Conservation (phyloP, 495 filamentous ascomycete genomes). For the Rostrohypoxylon terebratum region DNA sequence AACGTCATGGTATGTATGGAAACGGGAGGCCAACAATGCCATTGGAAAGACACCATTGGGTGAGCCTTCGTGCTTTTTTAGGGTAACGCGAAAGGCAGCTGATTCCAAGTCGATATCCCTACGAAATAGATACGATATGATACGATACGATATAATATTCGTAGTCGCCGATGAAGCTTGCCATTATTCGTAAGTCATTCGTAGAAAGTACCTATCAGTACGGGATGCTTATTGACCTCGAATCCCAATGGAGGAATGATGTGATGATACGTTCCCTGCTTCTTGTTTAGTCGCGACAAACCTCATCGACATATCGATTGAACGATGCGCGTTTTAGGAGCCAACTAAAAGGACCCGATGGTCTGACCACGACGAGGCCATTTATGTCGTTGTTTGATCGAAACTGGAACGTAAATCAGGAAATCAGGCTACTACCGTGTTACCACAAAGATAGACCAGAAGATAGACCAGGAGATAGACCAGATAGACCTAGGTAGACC, state of each 20-base stretch:
- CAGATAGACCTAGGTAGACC: slow-evolving; percentile 5
- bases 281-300: slow-evolving; percentile 25
- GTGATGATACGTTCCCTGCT: slow-evolving; percentile 5
- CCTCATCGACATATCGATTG: slow-evolving; percentile 18
- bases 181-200: neutral
- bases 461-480: too few relatives aligned
- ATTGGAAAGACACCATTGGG: slow-evolving; percentile 14
- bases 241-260: slow-evolving; percentile 22
- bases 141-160: slow-evolving; percentile 3
- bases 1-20: slow-evolving; percentile 28
- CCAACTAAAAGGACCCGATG: slow-evolving; percentile 8
- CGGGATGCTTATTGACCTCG: neutral
- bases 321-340: slow-evolving; percentile 2
- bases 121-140: slow-evolving; percentile 11
- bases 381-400: slow-evolving; percentile 28
- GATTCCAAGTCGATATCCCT: slow-evolving; percentile 23
- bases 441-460: neutral
- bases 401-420: slow-evolving; percentile 18
- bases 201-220: slow-evolving; percentile 1
- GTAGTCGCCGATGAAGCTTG: slow-evolving; percentile 12
- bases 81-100: slow-evolving; percentile 12
- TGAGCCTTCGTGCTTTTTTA: slow-evolving; percentile 23
- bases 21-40: slow-evolving; percentile 18
- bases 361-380: slow-evolving; percentile 21
- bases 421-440: neutral